Evolutionary conservation across 805 yeast species (phyloP), one percentile per base, ranked within the genome.

Genomic region (Cyberlindnera xylosilytica): DNA sequence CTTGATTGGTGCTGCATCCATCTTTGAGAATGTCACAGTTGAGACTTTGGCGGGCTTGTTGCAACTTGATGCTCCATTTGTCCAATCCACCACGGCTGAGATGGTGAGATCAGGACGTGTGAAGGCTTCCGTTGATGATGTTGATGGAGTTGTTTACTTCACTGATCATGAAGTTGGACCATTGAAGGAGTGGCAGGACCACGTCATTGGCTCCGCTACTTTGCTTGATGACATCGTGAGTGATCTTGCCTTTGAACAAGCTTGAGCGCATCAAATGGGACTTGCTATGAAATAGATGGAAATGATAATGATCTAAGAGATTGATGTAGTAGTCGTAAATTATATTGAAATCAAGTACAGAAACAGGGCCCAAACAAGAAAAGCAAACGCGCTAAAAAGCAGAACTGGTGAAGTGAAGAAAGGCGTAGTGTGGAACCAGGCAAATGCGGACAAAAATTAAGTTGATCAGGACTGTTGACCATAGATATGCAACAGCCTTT

Each of bases 101-200:
- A 47, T 53, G 53, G 47, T 54, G 15, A 41, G 57, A 38, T 35
- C 42, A 11, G 42, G 39, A 5, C 36, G 47, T 22, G 15, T 56
- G 6, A 29, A 43, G 30, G 60, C 57, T 7, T 43, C 44, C 6
- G 41, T 58, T 32, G 62, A 58, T 45, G 61, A 58, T 32, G 46
- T 58, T 19, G 42, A 30, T 13, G 40, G 49, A 16, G 31, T 52
- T 2, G 43, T 58, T 5, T 44, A 50, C 17, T 58, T 55, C 24
- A 32, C 32, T 2, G 17, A 24, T 4, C n/a, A 19, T 6, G 17
- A 27, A 9, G 10, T 31, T 11, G 20, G 8, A 10, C 41, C 47
- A 2, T 31, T 52, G 12, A 23, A 45, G 7, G 44, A 46, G 9
- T 58, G 62, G 62, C 42, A 54, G 20, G 39, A 44, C 10, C 61